Evolutionary conservation across 2,329 filamentous ascomycete species (phyloP).

Genomic region (Alternaria ventricosa): DNA sequence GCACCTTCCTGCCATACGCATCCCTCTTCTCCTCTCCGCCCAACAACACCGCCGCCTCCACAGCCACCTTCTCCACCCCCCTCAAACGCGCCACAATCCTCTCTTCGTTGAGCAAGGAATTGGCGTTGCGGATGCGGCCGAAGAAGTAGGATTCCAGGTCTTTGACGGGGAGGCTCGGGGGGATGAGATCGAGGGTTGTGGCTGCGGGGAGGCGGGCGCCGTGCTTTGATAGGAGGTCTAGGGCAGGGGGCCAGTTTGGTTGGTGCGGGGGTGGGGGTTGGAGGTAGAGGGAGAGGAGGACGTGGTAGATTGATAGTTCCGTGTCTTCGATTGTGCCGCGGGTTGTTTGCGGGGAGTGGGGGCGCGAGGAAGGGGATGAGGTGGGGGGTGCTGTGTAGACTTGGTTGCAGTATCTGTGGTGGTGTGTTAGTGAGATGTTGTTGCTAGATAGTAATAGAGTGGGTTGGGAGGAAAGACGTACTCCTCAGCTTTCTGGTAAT

Average conservation of each 20-base stretch:
- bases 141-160: constrained; percentile 90
- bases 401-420: constrained; percentile 75
- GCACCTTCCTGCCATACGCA: constrained; percentile 58
- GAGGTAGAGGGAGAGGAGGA: constrained; percentile 86
- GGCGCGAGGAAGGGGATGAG: not conserved
- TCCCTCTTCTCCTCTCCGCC: constrained; percentile 68
- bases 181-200: constrained; percentile 85
- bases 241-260: constrained; percentile 77
- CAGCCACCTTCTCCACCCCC: constrained; percentile 78
- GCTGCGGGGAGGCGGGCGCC: constrained; percentile 88
- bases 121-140: constrained; percentile 85
- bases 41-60: constrained; percentile 75
- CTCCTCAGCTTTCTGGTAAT: constrained; percentile 92
- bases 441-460: not conserved
- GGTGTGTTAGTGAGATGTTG: not conserved
- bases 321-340: constrained; percentile 59
- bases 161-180: constrained; percentile 75
- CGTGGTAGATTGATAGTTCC: constrained; percentile 86
- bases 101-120: constrained; percentile 79
- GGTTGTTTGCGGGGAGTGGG: constrained; percentile 38
- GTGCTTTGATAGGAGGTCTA: constrained; percentile 88
- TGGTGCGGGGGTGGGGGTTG: constrained; percentile 76
- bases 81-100: constrained; percentile 78
- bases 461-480: constrained; percentile 45
- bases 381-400: constrained; percentile 65